phyloP scores from a whole-genome alignment of 257 asterid species.

The Osmanthus fragrans region DNA sequence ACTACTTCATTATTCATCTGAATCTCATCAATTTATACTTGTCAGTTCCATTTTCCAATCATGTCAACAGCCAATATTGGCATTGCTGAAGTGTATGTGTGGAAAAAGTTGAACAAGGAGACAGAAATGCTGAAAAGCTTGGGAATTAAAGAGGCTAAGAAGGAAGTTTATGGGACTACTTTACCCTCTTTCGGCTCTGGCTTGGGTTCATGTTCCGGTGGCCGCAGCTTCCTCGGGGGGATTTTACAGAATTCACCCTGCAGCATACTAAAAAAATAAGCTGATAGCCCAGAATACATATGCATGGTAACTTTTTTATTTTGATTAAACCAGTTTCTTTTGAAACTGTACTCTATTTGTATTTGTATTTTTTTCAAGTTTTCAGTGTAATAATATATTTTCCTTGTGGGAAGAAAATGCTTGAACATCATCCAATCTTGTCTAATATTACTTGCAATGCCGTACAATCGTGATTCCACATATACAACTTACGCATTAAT shows the following conservation, averaged over 20 bases:
- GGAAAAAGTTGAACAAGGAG: constrained; percentile 21
- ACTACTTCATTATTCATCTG: not conserved
- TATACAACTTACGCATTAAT: too few species aligned
- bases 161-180: not conserved
- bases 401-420: too few species aligned
- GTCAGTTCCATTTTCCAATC: not conserved
- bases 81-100: constrained; percentile 19
- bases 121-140: constrained; percentile 4
- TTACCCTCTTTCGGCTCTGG: not conserved
- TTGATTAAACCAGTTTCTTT: too few species aligned
- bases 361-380: too few species aligned
- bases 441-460: too few species aligned
- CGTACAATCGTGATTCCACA: too few species aligned
- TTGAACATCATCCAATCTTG: too few species aligned
- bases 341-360: too few species aligned
- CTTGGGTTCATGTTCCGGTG: not conserved
- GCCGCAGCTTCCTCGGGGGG: not conserved
- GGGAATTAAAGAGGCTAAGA: not conserved
- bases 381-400: too few species aligned
- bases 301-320: too few species aligned
- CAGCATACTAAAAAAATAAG: not conserved
- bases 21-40: not conserved
- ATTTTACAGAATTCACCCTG: not conserved
- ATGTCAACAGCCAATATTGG: constrained; percentile 4
- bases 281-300: too few species aligned